Evolutionary conservation across 306 rosid species (phyloP).

Genomic region (Purshia tridentata): DNA sequence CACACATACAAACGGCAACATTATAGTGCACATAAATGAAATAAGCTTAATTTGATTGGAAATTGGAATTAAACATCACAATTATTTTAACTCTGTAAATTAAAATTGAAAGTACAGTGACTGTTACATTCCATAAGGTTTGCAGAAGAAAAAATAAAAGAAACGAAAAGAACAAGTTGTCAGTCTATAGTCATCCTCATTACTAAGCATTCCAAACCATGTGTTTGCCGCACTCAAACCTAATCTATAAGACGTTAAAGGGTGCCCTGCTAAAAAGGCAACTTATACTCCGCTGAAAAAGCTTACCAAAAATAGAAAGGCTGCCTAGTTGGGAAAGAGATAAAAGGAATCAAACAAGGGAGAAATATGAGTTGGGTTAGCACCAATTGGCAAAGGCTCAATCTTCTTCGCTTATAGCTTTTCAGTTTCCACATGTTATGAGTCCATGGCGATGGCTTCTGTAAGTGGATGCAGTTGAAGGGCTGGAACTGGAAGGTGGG

Average conservation of each 20-base stretch:
- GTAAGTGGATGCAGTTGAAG: conserved; percentile 62
- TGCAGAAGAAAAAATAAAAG: not conserved
- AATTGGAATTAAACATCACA: not conserved
- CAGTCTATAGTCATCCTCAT: not conserved
- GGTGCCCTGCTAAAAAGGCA: no score
- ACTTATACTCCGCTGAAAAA: not conserved
- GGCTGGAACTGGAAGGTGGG: conserved; percentile 46
- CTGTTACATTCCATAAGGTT: not conserved
- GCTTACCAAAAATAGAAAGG: not conserved
- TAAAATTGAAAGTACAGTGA: not conserved
- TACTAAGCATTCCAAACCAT: not conserved
- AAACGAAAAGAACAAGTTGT: not conserved
- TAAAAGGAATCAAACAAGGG: not conserved
- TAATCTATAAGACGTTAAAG: not conserved
- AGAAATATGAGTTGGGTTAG: conserved; percentile 24
- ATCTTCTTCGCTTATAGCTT: conserved; percentile 1
- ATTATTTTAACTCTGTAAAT: not conserved
- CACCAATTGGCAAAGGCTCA: conserved; percentile 7
- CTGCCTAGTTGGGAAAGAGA: not conserved
- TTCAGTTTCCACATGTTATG: conserved; percentile 17
- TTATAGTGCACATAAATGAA: not conserved
- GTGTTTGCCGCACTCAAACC: conserved; percentile 17
- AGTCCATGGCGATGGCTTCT: conserved; percentile 80
- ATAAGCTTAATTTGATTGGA: not conserved
- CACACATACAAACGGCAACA: no score